These are phyloP conservation scores for Boletus rubropictus DNA, from an alignment of 768 basidiomycete species.

Conservation along the genomic window DNA sequence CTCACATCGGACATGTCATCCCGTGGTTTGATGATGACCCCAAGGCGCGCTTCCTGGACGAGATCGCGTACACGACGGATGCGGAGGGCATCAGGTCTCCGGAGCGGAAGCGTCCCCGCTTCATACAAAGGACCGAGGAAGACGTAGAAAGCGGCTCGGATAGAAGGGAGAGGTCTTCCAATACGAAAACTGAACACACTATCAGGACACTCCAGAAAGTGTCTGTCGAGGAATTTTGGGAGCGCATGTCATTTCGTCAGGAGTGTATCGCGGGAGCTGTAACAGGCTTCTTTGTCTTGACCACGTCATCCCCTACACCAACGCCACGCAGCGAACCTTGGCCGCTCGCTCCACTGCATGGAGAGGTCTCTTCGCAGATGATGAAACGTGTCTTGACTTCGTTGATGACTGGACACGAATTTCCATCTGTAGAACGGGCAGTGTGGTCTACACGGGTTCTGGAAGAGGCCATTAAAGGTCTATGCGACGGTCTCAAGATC, in stretches of 20 bases:
- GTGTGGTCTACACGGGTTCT: conserved; percentile 66
- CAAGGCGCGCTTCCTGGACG: conserved; percentile 89
- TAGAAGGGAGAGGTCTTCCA: conserved; percentile 21
- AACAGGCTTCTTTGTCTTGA: conserved; percentile 87
- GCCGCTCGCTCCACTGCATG: conserved; percentile 47
- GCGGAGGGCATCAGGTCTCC: conserved; percentile 56
- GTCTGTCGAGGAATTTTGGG: conserved; percentile 85
- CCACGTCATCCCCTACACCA: conserved; percentile 34
- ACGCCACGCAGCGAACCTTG: conserved; percentile 26
- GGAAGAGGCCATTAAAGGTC: conserved; percentile 58
- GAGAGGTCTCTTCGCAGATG: conserved; percentile 60
- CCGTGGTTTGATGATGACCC: conserved; percentile 97
- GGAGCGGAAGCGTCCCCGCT: conserved; percentile 51
- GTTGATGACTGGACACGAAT: conserved; percentile 72
- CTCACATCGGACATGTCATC: conserved; percentile 61
- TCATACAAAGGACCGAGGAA: conserved; percentile 8
- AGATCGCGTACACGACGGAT: conserved; percentile 71
- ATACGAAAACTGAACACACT: conserved; percentile 32
- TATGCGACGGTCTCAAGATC: conserved; percentile 60
- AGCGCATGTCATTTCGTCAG: conserved; percentile 92
- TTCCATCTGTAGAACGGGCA: conserved; percentile 60
- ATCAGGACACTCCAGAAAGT: conserved; percentile 57
- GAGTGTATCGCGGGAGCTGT: conserved; percentile 88
- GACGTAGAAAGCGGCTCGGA: conserved; percentile 27
- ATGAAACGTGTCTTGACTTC: conserved; percentile 65